phyloP scores from a whole-genome alignment of 1,284 basidiomycete species.

The Bondarzewia mesenterica region DNA sequence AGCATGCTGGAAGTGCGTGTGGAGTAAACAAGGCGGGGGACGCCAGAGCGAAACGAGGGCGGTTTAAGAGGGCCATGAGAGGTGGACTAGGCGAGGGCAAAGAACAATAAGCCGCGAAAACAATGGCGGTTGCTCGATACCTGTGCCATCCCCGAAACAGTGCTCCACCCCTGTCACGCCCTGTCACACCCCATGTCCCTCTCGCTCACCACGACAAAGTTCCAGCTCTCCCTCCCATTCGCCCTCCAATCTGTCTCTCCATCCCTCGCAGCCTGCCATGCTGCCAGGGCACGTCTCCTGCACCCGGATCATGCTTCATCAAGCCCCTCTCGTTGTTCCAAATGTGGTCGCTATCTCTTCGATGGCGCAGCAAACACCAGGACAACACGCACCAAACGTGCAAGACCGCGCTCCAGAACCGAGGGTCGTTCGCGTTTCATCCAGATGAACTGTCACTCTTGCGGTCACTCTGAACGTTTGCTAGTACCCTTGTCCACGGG shows the following conservation, averaged over 20 bases:
- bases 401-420: conserved; percentile 4
- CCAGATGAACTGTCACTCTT: conserved; percentile 11
- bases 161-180: too few relatives aligned
- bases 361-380: conserved; percentile 21
- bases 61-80: neutral
- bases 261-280: conserved; percentile 52
- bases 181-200: neutral
- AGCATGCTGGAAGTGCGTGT: conserved; percentile 10
- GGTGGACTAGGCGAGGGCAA: neutral
- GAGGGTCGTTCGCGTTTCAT: neutral
- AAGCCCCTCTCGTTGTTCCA: conserved; percentile 32
- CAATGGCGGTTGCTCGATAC: too few relatives aligned
- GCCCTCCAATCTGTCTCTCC: conserved; percentile 41
- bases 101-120: too few relatives aligned
- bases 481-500: conserved; percentile 8
- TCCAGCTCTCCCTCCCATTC: conserved; percentile 38
- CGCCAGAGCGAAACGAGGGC: conserved; percentile 1
- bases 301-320: conserved; percentile 21
- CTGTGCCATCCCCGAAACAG: too few relatives aligned
- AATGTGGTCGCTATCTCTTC: conserved; percentile 41
- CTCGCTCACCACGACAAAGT: conserved; percentile 32
- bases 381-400: conserved; percentile 12
- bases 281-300: conserved; percentile 27
- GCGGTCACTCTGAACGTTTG: conserved; percentile 11
- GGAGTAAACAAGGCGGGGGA: neutral